These are phyloP conservation scores for Pythium dissotocum DNA, from an alignment of 352 stramenopile species.

Conservation along the genomic window DNA sequence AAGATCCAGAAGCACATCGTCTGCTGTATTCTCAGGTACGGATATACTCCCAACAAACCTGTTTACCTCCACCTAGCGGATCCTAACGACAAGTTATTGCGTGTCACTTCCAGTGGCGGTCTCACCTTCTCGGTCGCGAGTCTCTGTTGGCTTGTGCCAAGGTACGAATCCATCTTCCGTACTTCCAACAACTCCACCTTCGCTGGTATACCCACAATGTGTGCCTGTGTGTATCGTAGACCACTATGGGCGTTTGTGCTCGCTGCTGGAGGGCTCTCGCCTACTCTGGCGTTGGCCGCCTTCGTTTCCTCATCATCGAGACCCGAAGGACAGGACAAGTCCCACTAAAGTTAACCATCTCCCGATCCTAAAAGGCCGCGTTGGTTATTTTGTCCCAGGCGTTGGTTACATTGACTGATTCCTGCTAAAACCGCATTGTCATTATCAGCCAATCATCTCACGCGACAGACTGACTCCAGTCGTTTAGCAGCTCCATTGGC, in stretches of 20 bases:
- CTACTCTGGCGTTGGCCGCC: constrained; percentile 32
- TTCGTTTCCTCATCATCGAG: constrained; percentile 2
- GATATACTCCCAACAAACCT: background rate
- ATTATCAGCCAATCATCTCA: constrained; percentile 27
- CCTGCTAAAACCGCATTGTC: constrained; percentile 9
- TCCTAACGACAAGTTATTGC: background rate
- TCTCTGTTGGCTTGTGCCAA: constrained; percentile 50
- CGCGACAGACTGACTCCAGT: constrained; percentile 30
- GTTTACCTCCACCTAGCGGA: background rate
- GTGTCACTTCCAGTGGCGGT: constrained; percentile 29
- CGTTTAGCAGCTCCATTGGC: constrained; percentile 27
- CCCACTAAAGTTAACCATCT: constrained; percentile 19
- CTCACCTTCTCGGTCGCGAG: constrained; percentile 53
- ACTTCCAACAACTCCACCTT: background rate
- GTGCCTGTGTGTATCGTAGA: constrained; percentile 25
- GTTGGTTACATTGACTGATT: constrained; percentile 19
- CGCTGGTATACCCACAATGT: background rate
- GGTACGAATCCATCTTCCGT: constrained; percentile 26
- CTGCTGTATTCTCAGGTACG: constrained; percentile 24
- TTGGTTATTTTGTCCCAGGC: constrained; percentile 9
- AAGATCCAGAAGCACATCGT: constrained; percentile 47
- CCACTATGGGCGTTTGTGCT: constrained; percentile 51
- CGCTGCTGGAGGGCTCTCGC: constrained; percentile 32
- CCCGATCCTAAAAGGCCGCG: constrained; percentile 13
- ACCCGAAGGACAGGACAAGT: constrained; percentile 8